Base-by-base conservation (phyloP, 371 early-diverging fungal species). In the Mortierella sp. region DNA sequence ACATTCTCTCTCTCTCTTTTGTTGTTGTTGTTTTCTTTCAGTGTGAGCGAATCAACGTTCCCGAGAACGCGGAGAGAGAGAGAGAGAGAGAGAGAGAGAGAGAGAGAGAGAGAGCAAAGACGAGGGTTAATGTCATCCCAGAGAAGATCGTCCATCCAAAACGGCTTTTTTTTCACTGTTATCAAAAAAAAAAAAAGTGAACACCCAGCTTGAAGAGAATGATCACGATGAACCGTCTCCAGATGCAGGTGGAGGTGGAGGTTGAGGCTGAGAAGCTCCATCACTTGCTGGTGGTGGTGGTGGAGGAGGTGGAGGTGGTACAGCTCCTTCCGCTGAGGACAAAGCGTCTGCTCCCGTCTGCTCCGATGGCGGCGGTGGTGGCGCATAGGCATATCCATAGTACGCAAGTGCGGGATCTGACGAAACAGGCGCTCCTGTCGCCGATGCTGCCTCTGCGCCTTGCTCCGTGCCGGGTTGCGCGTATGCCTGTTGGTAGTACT, bases 401-500 rank as follows among this genome's bases (percentile, higher is more conserved):
- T 82, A 80, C 24, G 71, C 67, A 39, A 69, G 50, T 1, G 69
- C 74, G 8, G 74, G 74, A 41, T 74, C 74, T 3, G 61, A 47
- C 7, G 69, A 56, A 19, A 64, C 43, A 23, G 67, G 67, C 13
- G 69, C 52, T 34, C 58, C 62, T 23, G 68, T 27, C 19, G 42
- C 64, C 61, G 61, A 60, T 70, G 45, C 78, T 46, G 64, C 47
- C 63, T 27, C 80, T 59, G 58, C 69, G 63, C 70, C 79, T 19
- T 67, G 67, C 60, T 64, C 65, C 21, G 56, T 71, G 54, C 72
- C 78, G 18, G 73, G 66, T 10, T 71, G 74, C 19, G 78, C 80
- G 38, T 81, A 81, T 28, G 73, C 69, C 31, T 76, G 79, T 54
- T 81, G 68, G 26, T 82, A 84, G 48, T 78, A 79, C 47, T 82